These are phyloP conservation scores for Aspergillus versicolor DNA, from an alignment of 2,329 filamentous ascomycete genomes.

Conservation along the genomic window DNA sequence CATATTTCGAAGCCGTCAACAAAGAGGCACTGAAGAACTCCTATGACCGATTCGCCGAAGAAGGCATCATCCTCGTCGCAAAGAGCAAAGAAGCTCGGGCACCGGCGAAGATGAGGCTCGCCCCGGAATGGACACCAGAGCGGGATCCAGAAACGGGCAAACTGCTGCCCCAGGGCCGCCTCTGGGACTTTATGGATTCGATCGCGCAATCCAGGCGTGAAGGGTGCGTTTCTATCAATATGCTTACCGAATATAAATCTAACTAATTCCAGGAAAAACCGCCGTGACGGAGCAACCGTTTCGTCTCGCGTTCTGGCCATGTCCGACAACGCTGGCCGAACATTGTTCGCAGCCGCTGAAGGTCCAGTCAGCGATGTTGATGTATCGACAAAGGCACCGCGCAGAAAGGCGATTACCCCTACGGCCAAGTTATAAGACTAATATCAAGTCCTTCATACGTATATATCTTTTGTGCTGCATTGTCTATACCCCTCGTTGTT, in stretches of 20 bases:
- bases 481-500: neutral
- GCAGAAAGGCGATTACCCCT: slow-evolving; percentile 38
- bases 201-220: slow-evolving; percentile 82
- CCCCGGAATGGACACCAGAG: slow-evolving; percentile 70
- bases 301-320: slow-evolving; percentile 75
- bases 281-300: slow-evolving; percentile 88
- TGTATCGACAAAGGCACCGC: slow-evolving; percentile 36
- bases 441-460: neutral
- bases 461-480: neutral
- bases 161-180: slow-evolving; percentile 67
- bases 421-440: slow-evolving; percentile 29
- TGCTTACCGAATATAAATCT: neutral
- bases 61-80: slow-evolving; percentile 77
- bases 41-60: slow-evolving; percentile 82
- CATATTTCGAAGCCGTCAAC: slow-evolving; percentile 97
- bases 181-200: slow-evolving; percentile 90
- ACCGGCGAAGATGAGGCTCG: slow-evolving; percentile 59
- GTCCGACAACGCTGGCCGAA: slow-evolving; percentile 69
- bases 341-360: slow-evolving; percentile 57
- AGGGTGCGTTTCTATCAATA: slow-evolving; percentile 50
- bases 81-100: slow-evolving; percentile 58
- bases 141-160: slow-evolving; percentile 62
- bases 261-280: slow-evolving; percentile 64
- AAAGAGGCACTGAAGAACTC: slow-evolving; percentile 96
- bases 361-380: slow-evolving; percentile 26